phyloP scores from a whole-genome alignment of 257 asterid genomes.

The Parsonsia alboflavescens region DNA sequence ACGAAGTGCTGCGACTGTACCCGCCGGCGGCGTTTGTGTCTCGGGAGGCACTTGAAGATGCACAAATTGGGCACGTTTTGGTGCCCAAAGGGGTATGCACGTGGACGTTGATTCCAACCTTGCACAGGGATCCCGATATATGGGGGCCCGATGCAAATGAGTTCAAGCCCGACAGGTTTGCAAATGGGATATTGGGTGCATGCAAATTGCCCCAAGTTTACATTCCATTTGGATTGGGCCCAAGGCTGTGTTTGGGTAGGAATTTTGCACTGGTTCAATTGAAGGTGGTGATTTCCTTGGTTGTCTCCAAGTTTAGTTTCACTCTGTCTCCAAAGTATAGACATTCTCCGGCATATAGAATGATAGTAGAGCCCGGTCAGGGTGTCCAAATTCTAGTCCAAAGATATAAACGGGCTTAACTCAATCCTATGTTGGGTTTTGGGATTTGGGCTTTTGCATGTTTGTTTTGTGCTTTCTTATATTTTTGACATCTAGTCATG shows the following conservation, averaged over 20 bases:
- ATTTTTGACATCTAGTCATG: no score
- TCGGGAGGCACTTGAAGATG: slow-evolving; percentile 66
- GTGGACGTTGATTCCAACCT: slow-evolving; percentile 77
- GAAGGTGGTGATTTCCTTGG: slow-evolving; percentile 44
- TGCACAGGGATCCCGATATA: slow-evolving; percentile 59
- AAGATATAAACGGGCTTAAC: slow-evolving; percentile 13
- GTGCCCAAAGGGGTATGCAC: slow-evolving; percentile 79
- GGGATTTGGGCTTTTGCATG: not conserved
- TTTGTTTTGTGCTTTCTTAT: no score
- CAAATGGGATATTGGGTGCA: slow-evolving; percentile 54
- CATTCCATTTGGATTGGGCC: slow-evolving; percentile 78
- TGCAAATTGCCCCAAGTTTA: slow-evolving; percentile 69
- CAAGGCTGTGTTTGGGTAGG: slow-evolving; percentile 66
- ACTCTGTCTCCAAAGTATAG: slow-evolving; percentile 63
- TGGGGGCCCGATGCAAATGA: slow-evolving; percentile 75
- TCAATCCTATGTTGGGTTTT: not conserved
- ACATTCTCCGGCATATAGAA: slow-evolving; percentile 66
- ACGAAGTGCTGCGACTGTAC: slow-evolving; percentile 64
- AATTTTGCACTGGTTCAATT: slow-evolving; percentile 66
- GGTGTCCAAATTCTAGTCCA: slow-evolving; percentile 55
- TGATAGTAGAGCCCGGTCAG: slow-evolving; percentile 86
- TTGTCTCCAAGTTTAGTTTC: slow-evolving; percentile 49
- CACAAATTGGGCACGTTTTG: slow-evolving; percentile 44
- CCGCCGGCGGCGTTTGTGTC: slow-evolving; percentile 93
- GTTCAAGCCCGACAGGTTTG: slow-evolving; percentile 69